These are phyloP conservation scores for Mycocentrospora acerina DNA, from an alignment of 2,329 filamentous ascomycete genomes.

Conservation along the genomic window DNA sequence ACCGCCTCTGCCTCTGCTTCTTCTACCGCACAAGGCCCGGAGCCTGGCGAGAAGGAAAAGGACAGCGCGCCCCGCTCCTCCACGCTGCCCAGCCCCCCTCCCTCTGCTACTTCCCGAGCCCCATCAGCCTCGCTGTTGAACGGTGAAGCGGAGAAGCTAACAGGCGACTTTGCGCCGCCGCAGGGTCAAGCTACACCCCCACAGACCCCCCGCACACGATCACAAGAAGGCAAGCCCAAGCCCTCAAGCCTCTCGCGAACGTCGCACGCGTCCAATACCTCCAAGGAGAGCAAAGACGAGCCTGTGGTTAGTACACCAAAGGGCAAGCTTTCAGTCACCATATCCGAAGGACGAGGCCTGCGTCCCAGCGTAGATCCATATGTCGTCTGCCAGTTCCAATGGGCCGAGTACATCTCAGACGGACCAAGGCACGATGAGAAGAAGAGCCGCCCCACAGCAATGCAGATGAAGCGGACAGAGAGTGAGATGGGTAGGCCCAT, in stretches of 20 bases:
- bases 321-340: conserved; percentile 87
- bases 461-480: conserved; percentile 64
- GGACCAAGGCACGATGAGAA: conserved; percentile 66
- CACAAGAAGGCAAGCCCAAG: conserved; percentile 57
- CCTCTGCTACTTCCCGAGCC: conserved; percentile 50
- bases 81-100: conserved; percentile 54
- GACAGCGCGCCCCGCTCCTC: conserved; percentile 47
- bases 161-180: conserved; percentile 63
- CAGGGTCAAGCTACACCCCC: conserved; percentile 85
- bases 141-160: conserved; percentile 82
- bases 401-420: conserved; percentile 92
- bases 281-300: conserved; percentile 45
- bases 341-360: conserved; percentile 80
- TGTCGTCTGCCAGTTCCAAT: conserved; percentile 94
- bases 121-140: conserved; percentile 61
- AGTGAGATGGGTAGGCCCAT: conserved; percentile 83
- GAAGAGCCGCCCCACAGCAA: conserved; percentile 42
- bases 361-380: conserved; percentile 86
- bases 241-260: conserved; percentile 55
- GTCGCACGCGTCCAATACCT: conserved; percentile 46
- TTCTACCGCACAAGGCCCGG: conserved; percentile 11
- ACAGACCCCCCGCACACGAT: conserved; percentile 85
- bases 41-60: conserved; percentile 20
- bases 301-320: conserved; percentile 71
- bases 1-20: conserved; percentile 39